phyloP scores from a whole-genome alignment of 495 filamentous ascomycete species.

The Penicillium atrosanguineum region DNA sequence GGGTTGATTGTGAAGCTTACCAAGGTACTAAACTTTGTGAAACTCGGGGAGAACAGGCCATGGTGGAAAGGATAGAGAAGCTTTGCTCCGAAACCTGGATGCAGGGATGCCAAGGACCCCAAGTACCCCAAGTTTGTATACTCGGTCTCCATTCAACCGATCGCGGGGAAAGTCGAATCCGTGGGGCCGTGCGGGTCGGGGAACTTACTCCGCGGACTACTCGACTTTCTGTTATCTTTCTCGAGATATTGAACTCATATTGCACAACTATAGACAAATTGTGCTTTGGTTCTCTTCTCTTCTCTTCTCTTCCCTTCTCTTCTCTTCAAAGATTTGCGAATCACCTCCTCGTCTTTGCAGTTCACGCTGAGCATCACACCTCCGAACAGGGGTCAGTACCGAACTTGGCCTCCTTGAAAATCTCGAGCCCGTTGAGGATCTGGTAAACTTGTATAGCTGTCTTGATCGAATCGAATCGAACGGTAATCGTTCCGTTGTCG shows the following conservation, averaged over 20 bases:
- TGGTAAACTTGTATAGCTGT: slow-evolving; percentile 18
- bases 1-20: too few relatives aligned
- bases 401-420: neutral
- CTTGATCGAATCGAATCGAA: slow-evolving; percentile 35
- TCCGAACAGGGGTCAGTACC: neutral
- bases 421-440: slow-evolving; percentile 1
- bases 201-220: neutral
- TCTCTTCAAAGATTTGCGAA: neutral
- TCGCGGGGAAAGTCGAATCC: neutral
- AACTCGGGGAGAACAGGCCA: too few relatives aligned
- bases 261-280: neutral
- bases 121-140: neutral
- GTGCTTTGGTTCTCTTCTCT: neutral
- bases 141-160: too few relatives aligned
- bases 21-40: too few relatives aligned
- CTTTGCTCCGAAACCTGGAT: too few relatives aligned
- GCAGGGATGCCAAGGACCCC: neutral
- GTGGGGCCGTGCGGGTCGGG: neutral
- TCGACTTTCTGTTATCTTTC: neutral
- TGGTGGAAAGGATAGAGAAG: too few relatives aligned
- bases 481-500: slow-evolving; percentile 5
- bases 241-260: neutral
- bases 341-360: too few relatives aligned
- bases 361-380: neutral
- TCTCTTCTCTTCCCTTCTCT: neutral